Evolutionary conservation across 495 filamentous ascomycete genomes (phyloP).

Genomic region (Penicillium cinerascens): DNA sequence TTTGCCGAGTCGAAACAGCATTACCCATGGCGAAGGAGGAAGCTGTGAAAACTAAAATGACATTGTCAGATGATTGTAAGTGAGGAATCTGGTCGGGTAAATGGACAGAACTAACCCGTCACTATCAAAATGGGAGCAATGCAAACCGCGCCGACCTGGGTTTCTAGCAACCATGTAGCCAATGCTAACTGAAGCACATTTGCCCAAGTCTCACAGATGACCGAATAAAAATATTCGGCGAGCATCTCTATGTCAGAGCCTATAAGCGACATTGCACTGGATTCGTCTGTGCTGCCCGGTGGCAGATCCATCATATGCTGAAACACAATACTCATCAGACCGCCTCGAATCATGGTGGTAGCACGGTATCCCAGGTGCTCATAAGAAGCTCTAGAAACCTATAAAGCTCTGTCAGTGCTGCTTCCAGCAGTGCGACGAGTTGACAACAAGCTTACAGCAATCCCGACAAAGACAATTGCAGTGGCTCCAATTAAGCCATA

Average conservation of each 20-base stretch:
- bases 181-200: constrained; percentile 51
- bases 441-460: constrained; percentile 37
- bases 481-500: constrained; percentile 59
- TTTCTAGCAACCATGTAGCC: constrained; percentile 51
- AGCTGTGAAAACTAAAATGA: neutral
- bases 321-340: constrained; percentile 49
- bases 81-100: too few species aligned
- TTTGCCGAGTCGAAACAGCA: constrained; percentile 42
- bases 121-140: constrained; percentile 39
- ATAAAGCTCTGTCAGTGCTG: too few species aligned
- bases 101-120: too few species aligned
- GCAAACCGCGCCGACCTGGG: constrained; percentile 45
- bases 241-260: constrained; percentile 53
- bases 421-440: too few species aligned
- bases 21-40: constrained; percentile 36
- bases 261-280: constrained; percentile 53
- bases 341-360: constrained; percentile 51
- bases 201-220: constrained; percentile 53
- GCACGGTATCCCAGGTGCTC: constrained; percentile 49
- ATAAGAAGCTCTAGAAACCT: constrained; percentile 29
- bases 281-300: constrained; percentile 35
- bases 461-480: constrained; percentile 50
- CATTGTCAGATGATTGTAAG: neutral
- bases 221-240: constrained; percentile 31
- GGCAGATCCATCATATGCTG: constrained; percentile 31